These are phyloP conservation scores for Pichia gijzeniarum DNA, from an alignment of 805 yeast genomes.

Conservation along the genomic window DNA sequence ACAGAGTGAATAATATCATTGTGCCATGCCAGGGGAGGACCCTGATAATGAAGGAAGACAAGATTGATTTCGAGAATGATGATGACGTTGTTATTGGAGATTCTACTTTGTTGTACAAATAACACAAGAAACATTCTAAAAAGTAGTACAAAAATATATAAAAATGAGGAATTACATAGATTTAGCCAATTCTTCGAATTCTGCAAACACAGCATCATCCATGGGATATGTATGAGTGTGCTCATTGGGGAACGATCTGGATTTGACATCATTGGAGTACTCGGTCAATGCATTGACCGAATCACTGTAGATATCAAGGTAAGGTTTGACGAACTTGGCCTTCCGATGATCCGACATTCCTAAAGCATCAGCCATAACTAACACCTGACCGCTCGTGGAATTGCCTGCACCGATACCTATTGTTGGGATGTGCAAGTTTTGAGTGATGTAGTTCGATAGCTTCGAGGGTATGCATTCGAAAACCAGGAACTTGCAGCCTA, in stretches of 20 bases:
- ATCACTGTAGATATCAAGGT: constrained; percentile 42
- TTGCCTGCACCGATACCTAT: constrained; percentile 97
- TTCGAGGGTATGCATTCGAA: constrained; percentile 82
- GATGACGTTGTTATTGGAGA: constrained; percentile 12
- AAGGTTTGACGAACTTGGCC: constrained; percentile 71
- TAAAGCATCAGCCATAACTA: constrained; percentile 78
- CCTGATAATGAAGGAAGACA: constrained; percentile 12
- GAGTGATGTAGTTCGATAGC: constrained; percentile 60
- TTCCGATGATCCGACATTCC: constrained; percentile 58
- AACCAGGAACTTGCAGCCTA: constrained; percentile 72
- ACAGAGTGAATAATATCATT: constrained; percentile 35
- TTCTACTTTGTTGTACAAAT: constrained; percentile 16
- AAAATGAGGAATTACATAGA: constrained; percentile 7
- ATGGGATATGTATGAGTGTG: constrained; percentile 62
- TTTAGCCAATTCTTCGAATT: constrained; percentile 31
- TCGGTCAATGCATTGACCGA: constrained; percentile 46
- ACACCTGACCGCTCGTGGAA: constrained; percentile 77
- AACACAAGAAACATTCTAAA: not conserved
- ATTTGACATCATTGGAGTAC: constrained; percentile 57
- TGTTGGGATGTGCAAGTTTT: constrained; percentile 60
- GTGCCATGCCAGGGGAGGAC: constrained; percentile 70
- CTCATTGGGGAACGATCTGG: constrained; percentile 50
- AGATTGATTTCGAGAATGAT: constrained; percentile 4
- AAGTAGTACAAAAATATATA: too few species aligned
- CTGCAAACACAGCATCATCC: constrained; percentile 51